Evolutionary conservation across 352 stramenopile genomes (phyloP).

Genomic region (Thraustotheca clavata): DNA sequence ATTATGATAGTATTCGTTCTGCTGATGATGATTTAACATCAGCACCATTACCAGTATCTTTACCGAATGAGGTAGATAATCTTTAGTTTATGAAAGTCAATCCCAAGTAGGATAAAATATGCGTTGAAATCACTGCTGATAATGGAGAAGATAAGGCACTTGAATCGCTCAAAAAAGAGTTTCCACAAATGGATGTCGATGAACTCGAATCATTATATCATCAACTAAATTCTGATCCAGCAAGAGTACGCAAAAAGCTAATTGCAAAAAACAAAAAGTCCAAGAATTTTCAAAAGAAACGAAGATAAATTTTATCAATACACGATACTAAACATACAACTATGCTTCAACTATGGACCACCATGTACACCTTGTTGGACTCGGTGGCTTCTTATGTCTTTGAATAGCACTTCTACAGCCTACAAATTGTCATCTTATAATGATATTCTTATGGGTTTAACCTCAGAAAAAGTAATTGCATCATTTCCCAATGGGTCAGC

Average conservation of each 20-base stretch:
- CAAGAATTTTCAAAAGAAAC: constrained; percentile 6
- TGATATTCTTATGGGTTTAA: neutral
- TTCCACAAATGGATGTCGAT: neutral
- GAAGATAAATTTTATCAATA: too few relatives aligned
- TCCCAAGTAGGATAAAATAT: constrained; percentile 9
- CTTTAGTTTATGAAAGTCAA: neutral
- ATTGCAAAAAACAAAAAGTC: neutral
- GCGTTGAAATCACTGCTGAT: neutral
- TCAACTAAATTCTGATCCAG: constrained; percentile 8
- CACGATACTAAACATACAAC: neutral
- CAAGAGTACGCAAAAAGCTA: constrained; percentile 6
- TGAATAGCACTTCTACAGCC: constrained; percentile 26
- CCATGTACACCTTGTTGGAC: neutral
- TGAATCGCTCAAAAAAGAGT: neutral
- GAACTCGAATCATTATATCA: neutral
- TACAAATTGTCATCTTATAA: neutral
- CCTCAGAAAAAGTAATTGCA: constrained; percentile 68
- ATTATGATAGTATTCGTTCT: constrained; percentile 76
- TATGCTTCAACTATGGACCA: neutral
- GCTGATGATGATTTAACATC: constrained; percentile 25
- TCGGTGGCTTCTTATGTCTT: constrained; percentile 26
- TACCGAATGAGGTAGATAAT: constrained; percentile 29
- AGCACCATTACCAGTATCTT: constrained; percentile 37
- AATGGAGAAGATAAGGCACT: neutral
- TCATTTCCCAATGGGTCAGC: constrained; percentile 63